These are phyloP conservation scores for Salinomyces thailandicus DNA, from an alignment of 2,329 filamentous ascomycete genomes.

Conservation along the genomic window DNA sequence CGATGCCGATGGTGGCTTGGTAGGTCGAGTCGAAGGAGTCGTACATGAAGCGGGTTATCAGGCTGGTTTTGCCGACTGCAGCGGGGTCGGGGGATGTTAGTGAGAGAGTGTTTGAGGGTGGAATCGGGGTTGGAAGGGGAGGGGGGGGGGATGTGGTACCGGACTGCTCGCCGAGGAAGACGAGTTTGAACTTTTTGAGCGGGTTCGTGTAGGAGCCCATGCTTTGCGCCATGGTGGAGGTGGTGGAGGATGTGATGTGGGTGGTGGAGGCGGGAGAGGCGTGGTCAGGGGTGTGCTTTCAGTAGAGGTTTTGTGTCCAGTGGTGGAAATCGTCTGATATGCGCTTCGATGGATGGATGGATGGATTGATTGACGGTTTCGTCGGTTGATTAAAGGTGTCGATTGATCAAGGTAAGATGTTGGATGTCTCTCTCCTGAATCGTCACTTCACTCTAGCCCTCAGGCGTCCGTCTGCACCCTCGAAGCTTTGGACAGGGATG, in stretches of 20 bases:
- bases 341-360: too few species aligned
- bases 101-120: neutral
- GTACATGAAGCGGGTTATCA: conserved; percentile 99
- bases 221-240: conserved; percentile 12
- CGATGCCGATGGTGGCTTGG: conserved; percentile 97
- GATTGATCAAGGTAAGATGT: too few species aligned
- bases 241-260: neutral
- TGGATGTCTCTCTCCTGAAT: too few species aligned
- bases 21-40: conserved; percentile 99
- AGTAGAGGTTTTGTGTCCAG: too few species aligned
- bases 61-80: conserved; percentile 96
- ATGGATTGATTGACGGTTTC: too few species aligned
- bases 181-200: conserved; percentile 99
- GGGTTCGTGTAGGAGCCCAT: conserved; percentile 90
- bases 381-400: too few species aligned
- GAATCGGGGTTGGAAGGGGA: neutral
- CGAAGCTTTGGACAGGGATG: too few species aligned
- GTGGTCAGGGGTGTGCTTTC: neutral
- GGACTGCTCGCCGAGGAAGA: conserved; percentile 96
- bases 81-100: too few species aligned
- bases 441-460: too few species aligned
- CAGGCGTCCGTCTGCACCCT: too few species aligned
- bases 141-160: conserved; percentile 49
- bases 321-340: too few species aligned
- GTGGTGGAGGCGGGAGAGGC: neutral